Conservation (phyloP, 2,329 filamentous ascomycete genomes). For the Ophioceras dolichostomum region DNA sequence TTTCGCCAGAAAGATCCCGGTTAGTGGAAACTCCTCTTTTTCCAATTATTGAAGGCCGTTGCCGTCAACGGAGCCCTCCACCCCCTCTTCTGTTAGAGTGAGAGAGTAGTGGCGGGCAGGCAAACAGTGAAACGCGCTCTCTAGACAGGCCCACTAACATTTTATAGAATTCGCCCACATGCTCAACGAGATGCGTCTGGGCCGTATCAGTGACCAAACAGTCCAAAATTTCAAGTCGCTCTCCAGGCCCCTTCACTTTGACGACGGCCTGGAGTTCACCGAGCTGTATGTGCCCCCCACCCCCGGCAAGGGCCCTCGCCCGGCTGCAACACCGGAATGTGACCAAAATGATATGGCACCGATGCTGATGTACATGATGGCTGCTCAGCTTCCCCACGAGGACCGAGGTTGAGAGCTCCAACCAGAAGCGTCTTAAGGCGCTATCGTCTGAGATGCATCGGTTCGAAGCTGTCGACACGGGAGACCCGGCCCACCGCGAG, state of each 20-base stretch:
- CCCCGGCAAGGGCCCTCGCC: too few relatives aligned
- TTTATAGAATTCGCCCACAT: conserved; percentile 74
- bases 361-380: too few relatives aligned
- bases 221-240: conserved; percentile 65
- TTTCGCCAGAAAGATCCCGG: conserved; percentile 85
- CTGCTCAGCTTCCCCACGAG: conserved; percentile 64
- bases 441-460: conserved; percentile 55
- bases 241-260: conserved; percentile 55
- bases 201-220: conserved; percentile 64
- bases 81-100: too few relatives aligned
- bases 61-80: too few relatives aligned
- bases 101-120: too few relatives aligned
- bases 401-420: conserved; percentile 78
- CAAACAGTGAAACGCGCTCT: too few relatives aligned
- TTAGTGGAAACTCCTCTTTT: conserved; percentile 21
- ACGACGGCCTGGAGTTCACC: conserved; percentile 69
- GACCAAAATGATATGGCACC: too few relatives aligned
- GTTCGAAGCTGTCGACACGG: conserved; percentile 66
- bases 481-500: conserved; percentile 60
- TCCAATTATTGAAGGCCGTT: background rate
- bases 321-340: too few relatives aligned
- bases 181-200: conserved; percentile 96
- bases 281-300: conserved; percentile 49
- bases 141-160: too few relatives aligned
- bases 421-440: conserved; percentile 58